Evolutionary conservation across 148 eudicot species (phyloP).

Genomic region (Arbutus unedo): DNA sequence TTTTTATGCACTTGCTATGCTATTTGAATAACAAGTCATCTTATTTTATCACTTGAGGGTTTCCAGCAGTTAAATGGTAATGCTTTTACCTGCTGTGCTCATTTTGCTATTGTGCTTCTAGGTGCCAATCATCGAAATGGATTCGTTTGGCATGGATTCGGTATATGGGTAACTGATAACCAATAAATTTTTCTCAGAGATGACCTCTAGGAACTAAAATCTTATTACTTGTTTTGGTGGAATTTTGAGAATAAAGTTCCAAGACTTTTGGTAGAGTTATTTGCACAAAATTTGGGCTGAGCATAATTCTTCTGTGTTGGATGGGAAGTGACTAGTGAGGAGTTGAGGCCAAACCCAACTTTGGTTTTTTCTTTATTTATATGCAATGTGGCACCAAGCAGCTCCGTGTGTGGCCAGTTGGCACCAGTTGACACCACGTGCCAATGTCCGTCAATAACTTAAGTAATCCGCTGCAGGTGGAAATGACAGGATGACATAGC

Average conservation of each 20-base stretch:
- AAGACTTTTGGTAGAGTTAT: background rate
- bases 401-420: background rate
- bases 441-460: background rate
- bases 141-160: background rate
- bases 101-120: background rate
- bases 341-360: background rate
- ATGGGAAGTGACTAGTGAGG: background rate
- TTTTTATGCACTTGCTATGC: background rate
- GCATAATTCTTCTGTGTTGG: background rate
- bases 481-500: background rate
- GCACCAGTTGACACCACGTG: background rate
- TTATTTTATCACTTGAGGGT: background rate
- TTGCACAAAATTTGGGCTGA: background rate
- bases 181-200: background rate
- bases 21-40: background rate
- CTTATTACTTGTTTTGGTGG: background rate
- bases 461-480: background rate
- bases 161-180: too few species aligned
- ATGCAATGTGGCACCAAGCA: background rate
- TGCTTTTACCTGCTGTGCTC: background rate
- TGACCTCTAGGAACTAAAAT: background rate
- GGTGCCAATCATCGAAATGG: background rate
- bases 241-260: background rate
- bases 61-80: background rate
- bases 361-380: background rate